These are phyloP conservation scores for Penicillium paneum DNA, from an alignment of 2,329 filamentous ascomycete genomes.

Conservation along the genomic window DNA sequence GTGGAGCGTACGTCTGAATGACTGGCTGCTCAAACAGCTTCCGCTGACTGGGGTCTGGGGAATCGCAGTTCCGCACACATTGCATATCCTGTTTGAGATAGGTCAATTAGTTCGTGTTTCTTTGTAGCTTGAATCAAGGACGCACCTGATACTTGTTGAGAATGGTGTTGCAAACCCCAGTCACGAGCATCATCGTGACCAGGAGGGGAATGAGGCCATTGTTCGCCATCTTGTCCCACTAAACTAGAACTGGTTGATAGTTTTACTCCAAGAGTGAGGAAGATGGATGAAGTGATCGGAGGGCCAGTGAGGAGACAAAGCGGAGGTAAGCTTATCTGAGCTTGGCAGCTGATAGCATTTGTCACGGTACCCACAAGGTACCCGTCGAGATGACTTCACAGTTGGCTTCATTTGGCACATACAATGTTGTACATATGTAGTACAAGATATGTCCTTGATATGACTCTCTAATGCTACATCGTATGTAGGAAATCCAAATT, in stretches of 20 bases:
- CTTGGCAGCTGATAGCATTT: slow-evolving; percentile 7
- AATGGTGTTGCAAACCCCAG: slow-evolving; percentile 93
- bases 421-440: neutral
- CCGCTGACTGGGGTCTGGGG: slow-evolving; percentile 62
- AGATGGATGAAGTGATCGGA: neutral
- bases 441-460: neutral
- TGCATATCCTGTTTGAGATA: slow-evolving; percentile 69
- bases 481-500: neutral
- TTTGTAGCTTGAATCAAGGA: neutral
- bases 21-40: slow-evolving; percentile 89
- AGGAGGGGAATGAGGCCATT: slow-evolving; percentile 74
- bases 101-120: slow-evolving; percentile 6
- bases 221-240: slow-evolving; percentile 59
- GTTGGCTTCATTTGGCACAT: neutral
- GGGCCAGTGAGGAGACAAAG: slow-evolving; percentile 11
- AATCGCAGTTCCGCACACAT: slow-evolving; percentile 87
- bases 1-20: slow-evolving; percentile 67
- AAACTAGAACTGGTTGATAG: too few relatives aligned
- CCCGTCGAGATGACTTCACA: neutral
- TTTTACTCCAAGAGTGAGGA: neutral
- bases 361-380: slow-evolving; percentile 2
- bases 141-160: slow-evolving; percentile 91
- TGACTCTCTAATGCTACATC: neutral
- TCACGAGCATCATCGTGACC: slow-evolving; percentile 93
- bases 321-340: slow-evolving; percentile 8